These are phyloP conservation scores for Amanita inopinata DNA, from an alignment of 768 basidiomycete genomes.

Conservation along the genomic window DNA sequence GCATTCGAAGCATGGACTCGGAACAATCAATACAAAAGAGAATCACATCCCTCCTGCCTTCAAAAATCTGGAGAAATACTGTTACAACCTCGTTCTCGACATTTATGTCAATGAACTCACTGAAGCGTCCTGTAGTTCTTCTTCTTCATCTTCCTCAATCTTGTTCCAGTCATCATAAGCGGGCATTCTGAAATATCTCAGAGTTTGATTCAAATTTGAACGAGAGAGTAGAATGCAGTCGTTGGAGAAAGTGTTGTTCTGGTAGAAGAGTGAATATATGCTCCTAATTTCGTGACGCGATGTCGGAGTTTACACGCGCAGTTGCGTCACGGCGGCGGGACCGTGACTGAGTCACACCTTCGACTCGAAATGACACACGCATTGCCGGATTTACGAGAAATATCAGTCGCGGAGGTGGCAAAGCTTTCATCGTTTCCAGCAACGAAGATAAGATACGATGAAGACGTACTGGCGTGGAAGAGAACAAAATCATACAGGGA, in stretches of 20 bases:
- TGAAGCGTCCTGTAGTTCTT: conserved; percentile 65
- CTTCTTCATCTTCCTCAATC: conserved; percentile 73
- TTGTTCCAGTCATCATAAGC: conserved; percentile 76
- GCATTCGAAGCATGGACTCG: conserved; percentile 71
- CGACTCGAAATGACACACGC: conserved; percentile 4
- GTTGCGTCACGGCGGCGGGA: neutral
- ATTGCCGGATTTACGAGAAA: conserved; percentile 19
- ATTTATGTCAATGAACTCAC: conserved; percentile 24
- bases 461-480: conserved; percentile 68
- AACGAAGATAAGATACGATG: conserved; percentile 57
- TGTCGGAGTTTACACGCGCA: conserved; percentile 10
- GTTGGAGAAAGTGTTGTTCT: neutral
- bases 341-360: too few species aligned
- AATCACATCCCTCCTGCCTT: conserved; percentile 76
- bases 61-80: conserved; percentile 39
- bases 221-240: neutral
- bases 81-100: conserved; percentile 5
- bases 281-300: conserved; percentile 4
- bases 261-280: neutral
- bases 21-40: conserved; percentile 97
- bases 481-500: conserved; percentile 60
- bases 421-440: conserved; percentile 23
- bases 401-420: conserved; percentile 15
- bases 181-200: conserved; percentile 33
- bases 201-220: too few species aligned